Conservation (phyloP, 208 protist species). For the Trypanosoma platydactyli region DNA sequence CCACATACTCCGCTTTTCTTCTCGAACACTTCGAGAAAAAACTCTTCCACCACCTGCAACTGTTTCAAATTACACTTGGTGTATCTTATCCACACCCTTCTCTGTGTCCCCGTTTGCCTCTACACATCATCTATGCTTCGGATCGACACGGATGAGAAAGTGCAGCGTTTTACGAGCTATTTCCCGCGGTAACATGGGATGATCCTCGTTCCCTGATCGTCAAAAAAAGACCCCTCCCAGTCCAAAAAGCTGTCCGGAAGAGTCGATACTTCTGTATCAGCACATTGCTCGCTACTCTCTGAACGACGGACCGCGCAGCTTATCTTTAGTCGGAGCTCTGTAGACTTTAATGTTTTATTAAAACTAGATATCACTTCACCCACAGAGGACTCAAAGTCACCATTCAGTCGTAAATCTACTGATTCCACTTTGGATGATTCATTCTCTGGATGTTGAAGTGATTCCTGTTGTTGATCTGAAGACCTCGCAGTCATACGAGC, state of each 20-base stretch:
- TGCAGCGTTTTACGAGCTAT: too few relatives aligned
- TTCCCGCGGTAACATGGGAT: too few relatives aligned
- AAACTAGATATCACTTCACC: not conserved
- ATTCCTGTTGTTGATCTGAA: constrained; percentile 40
- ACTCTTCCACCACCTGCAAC: not conserved
- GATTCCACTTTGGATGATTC: constrained; percentile 30
- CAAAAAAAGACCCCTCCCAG: constrained; percentile 2
- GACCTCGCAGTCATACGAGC: constrained; percentile 30
- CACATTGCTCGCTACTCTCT: constrained; percentile 12
- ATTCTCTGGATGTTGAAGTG: constrained; percentile 38
- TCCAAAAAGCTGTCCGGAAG: constrained; percentile 9
- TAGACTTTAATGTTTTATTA: not conserved
- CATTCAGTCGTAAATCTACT: not conserved
- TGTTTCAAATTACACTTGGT: not conserved
- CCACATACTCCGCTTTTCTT: too few relatives aligned
- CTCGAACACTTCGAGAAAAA: too few relatives aligned
- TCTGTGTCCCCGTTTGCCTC: not conserved
- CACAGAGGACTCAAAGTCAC: not conserved
- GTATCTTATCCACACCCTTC: not conserved
- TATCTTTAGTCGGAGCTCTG: not conserved
- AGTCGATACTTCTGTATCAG: constrained; percentile 22
- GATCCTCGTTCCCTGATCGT: not conserved
- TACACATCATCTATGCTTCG: too few relatives aligned
- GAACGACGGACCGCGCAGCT: not conserved
- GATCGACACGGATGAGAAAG: too few relatives aligned